phyloP scores from a whole-genome alignment of 345 rosid genomes.

The Pistacia integerrima region DNA sequence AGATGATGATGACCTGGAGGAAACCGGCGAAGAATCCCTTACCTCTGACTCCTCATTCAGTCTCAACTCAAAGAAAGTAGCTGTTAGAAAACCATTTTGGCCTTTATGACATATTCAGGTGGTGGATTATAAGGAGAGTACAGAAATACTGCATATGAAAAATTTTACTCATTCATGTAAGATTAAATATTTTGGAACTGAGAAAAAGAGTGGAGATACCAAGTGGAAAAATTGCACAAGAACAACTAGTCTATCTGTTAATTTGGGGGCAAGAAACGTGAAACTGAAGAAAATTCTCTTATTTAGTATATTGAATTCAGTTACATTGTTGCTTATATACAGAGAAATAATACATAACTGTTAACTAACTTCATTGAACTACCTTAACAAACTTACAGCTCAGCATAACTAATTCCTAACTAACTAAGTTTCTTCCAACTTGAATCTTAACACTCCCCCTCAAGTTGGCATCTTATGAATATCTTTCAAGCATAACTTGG shows the following conservation, averaged over 20 bases:
- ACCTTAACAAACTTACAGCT: too few relatives aligned
- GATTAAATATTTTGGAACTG: not conserved
- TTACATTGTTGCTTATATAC: too few relatives aligned
- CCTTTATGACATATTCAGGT: slow-evolving; percentile 37
- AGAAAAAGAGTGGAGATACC: not conserved
- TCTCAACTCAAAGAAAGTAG: slow-evolving; percentile 18
- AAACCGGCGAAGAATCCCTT: slow-evolving; percentile 31
- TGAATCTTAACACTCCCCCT: too few relatives aligned
- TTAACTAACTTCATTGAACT: too few relatives aligned
- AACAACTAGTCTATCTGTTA: not conserved
- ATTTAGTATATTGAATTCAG: too few relatives aligned
- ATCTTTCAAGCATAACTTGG: too few relatives aligned
- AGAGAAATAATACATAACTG: too few relatives aligned
- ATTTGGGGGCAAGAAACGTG: too few relatives aligned
- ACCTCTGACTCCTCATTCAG: slow-evolving; percentile 18
- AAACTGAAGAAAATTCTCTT: too few relatives aligned
- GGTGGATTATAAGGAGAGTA: not conserved
- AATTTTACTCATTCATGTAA: not conserved
- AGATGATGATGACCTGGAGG: slow-evolving; percentile 57
- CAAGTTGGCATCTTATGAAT: too few relatives aligned
- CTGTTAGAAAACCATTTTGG: slow-evolving; percentile 63
- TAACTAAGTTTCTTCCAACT: too few relatives aligned
- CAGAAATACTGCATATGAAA: not conserved
- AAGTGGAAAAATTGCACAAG: not conserved
- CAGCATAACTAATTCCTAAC: too few relatives aligned